A percentile compares a stretch with the other conserved stretches of the same genome.
Evolutionary conservation across 495 filamentous ascomycete species (phyloP).

Genomic region (Aspergillus steynii): DNA sequence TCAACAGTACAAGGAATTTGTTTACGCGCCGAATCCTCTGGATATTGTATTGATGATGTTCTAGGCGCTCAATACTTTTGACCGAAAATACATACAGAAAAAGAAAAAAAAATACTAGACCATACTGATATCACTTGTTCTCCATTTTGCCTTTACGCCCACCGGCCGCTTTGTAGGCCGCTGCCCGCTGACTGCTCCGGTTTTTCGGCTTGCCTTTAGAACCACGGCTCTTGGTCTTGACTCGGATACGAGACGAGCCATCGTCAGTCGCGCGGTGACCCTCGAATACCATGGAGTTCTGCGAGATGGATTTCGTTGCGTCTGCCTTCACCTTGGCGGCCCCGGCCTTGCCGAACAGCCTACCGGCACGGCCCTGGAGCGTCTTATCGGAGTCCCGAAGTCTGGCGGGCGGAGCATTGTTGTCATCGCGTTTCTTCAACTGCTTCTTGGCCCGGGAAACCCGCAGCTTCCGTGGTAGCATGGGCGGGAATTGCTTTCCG

Average conservation of each 20-base stretch:
- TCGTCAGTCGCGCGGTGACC: constrained; percentile 76
- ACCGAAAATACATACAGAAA: not conserved
- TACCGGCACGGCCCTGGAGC: constrained; percentile 73
- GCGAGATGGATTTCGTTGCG: constrained; percentile 33
- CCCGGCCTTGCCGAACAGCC: constrained; percentile 78
- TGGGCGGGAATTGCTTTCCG: constrained; percentile 88
- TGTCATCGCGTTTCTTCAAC: constrained; percentile 63
- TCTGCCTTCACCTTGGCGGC: constrained; percentile 62
- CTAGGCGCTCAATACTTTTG: not conserved
- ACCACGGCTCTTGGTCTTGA: constrained; percentile 59
- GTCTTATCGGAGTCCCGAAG: constrained; percentile 69
- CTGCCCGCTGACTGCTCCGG: constrained; percentile 57
- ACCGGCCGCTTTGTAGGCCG: constrained; percentile 64
- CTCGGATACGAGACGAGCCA: constrained; percentile 61
- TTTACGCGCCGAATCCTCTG: not conserved
- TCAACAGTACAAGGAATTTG: not conserved
- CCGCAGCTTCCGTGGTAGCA: constrained; percentile 84
- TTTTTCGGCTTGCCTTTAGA: constrained; percentile 54
- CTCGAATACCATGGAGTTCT: constrained; percentile 80
- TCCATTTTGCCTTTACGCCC: constrained; percentile 37
- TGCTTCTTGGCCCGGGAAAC: constrained; percentile 81
- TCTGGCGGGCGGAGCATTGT: constrained; percentile 40
- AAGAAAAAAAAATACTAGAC: not conserved
- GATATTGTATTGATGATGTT: not conserved
- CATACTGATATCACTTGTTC: not conserved